Evolutionary conservation across 306 rosid genomes (phyloP).

Genomic region (Cucurbita argyrosperma): DNA sequence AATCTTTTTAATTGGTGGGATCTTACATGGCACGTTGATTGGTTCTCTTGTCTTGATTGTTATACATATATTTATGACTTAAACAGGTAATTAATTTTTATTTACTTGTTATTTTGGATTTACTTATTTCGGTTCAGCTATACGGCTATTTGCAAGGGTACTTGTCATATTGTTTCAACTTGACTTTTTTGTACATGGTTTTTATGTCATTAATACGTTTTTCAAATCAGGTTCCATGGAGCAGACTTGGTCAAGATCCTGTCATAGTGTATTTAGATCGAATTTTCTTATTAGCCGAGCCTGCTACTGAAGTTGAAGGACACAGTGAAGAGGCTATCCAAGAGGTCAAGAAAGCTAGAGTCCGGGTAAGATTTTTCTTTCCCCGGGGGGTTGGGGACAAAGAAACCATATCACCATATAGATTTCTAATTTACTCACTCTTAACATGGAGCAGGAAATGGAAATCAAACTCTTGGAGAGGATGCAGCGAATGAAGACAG

Average conservation of each 20-base stretch:
- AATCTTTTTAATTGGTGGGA: too few species aligned
- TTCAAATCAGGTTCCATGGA: slow-evolving; percentile 79
- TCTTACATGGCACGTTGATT: too few species aligned
- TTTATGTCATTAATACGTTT: not conserved
- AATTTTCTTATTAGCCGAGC: slow-evolving; percentile 90
- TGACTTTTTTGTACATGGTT: not conserved
- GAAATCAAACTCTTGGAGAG: slow-evolving; percentile 77
- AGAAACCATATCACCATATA: not conserved
- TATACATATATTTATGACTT: too few species aligned
- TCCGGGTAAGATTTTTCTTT: slow-evolving; percentile 31
- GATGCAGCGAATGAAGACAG: slow-evolving; percentile 51
- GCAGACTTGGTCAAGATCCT: slow-evolving; percentile 98
- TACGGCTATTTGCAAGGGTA: not conserved
- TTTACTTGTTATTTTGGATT: not conserved
- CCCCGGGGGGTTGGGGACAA: not conserved
- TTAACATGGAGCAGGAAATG: slow-evolving; percentile 56
- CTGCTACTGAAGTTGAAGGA: slow-evolving; percentile 85
- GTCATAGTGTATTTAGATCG: slow-evolving; percentile 82
- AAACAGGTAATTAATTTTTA: too few species aligned
- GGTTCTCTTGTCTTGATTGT: too few species aligned
- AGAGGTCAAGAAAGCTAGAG: slow-evolving; percentile 75
- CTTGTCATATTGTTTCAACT: not conserved
- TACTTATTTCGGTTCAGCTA: not conserved
- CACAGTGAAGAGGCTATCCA: slow-evolving; percentile 69
- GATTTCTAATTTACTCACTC: slow-evolving; percentile 4